These are phyloP conservation scores for Anaeramoeba ignava DNA, from an alignment of 78 protist species.

Conservation along the genomic window DNA sequence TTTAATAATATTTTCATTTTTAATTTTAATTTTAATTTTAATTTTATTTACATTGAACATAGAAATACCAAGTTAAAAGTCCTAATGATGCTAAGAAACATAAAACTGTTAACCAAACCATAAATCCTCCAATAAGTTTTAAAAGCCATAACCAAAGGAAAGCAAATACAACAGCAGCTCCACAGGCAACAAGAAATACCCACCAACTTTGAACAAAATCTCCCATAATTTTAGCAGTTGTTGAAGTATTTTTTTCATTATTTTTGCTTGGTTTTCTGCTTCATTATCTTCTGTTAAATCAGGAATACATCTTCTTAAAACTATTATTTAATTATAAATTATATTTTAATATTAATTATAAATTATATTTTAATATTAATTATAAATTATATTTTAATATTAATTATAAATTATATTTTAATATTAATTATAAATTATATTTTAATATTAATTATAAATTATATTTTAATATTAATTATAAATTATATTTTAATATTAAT, in stretches of 20 bases:
- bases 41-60: not conserved
- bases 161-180: slow-evolving; percentile 32
- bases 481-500: no score
- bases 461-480: no score
- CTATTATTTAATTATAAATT: not conserved
- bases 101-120: slow-evolving; percentile 43
- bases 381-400: no score
- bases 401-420: no score
- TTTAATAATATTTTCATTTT: no score
- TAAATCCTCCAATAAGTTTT: slow-evolving; percentile 43
- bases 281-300: not conserved
- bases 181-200: slow-evolving; percentile 23
- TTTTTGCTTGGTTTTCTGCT: not conserved
- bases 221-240: not conserved
- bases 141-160: slow-evolving; percentile 35
- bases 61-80: not conserved
- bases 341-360: no score
- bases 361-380: no score
- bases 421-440: no score
- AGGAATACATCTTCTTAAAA: not conserved
- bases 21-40: no score
- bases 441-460: no score
- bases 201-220: slow-evolving; percentile 30
- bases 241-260: not conserved
- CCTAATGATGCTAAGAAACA: not conserved